These are phyloP conservation scores for Trichodelitschia bisporula DNA, from an alignment of 495 filamentous ascomycete species.

Conservation along the genomic window DNA sequence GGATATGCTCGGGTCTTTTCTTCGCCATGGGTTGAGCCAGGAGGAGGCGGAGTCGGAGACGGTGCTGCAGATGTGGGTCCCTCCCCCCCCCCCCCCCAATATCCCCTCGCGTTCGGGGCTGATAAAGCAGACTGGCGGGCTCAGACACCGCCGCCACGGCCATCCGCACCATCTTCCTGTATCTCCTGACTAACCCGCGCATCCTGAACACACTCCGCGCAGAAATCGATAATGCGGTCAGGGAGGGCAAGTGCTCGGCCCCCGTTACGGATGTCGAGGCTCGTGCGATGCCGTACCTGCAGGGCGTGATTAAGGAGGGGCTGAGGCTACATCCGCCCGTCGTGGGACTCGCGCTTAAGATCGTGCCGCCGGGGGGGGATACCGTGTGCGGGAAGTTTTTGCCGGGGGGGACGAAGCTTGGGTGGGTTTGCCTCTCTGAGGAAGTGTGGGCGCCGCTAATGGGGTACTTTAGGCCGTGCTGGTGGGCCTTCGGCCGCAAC, in stretches of 20 bases:
- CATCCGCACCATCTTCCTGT: conserved; percentile 1
- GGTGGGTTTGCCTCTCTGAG: conserved; percentile 1
- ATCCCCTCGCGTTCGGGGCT: too few relatives aligned
- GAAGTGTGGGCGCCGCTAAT: background rate
- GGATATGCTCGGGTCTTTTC: conserved; percentile 2
- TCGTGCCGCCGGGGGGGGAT: conserved; percentile 5
- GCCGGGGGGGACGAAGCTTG: conserved; percentile 5
- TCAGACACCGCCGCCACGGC: conserved; percentile 1
- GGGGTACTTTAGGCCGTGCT: background rate
- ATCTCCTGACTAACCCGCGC: conserved; percentile 1
- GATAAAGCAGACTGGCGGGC: too few relatives aligned
- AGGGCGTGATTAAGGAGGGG: conserved; percentile 7
- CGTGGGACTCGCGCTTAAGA: conserved; percentile 3
- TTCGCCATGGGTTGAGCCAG: conserved; percentile 1
- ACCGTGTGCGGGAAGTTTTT: conserved; percentile 3
- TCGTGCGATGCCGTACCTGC: conserved; percentile 6
- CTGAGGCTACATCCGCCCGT: conserved; percentile 5
- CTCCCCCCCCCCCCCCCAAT: too few relatives aligned
- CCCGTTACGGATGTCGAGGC: conserved; percentile 2
- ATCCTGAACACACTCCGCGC: conserved; percentile 2
- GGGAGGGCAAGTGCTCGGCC: conserved; percentile 1
- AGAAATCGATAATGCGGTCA: conserved; percentile 3
- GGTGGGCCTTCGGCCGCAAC: background rate
- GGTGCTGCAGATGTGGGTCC: conserved; percentile 1
- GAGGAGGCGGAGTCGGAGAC: conserved; percentile 1